Conservation (phyloP, 2,329 filamentous ascomycete species). For the Paecilomyces niveus region DNA sequence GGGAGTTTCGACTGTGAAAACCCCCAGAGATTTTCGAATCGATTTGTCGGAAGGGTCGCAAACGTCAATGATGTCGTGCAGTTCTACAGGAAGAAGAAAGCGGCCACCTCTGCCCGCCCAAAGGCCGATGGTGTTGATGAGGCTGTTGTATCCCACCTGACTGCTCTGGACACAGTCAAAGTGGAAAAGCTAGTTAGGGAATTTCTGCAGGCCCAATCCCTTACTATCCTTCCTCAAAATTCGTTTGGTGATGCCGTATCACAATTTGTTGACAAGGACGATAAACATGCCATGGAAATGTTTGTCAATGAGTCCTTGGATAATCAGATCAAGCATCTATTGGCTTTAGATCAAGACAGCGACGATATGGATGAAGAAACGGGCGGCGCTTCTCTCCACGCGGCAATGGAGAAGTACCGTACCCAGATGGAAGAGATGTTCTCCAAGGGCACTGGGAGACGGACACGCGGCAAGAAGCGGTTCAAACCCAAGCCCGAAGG, state of each 20-base stretch:
- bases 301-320: constrained; percentile 68
- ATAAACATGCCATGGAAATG: constrained; percentile 82
- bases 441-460: constrained; percentile 55
- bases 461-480: constrained; percentile 44
- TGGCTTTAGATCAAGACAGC: constrained; percentile 54
- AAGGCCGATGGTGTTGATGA: constrained; percentile 52
- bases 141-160: constrained; percentile 53
- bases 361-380: constrained; percentile 63
- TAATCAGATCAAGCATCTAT: constrained; percentile 62
- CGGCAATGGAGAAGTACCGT: constrained; percentile 67
- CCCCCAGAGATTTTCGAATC: constrained; percentile 89
- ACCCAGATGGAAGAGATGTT: constrained; percentile 65
- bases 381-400: constrained; percentile 63
- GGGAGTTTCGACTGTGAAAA: constrained; percentile 88
- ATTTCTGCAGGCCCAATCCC: constrained; percentile 75
- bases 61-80: constrained; percentile 92
- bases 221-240: constrained; percentile 88
- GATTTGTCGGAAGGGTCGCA: constrained; percentile 82
- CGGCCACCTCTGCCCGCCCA: constrained; percentile 35
- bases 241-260: constrained; percentile 88
- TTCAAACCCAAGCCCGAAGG: constrained; percentile 68
- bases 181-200: constrained; percentile 85
- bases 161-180: constrained; percentile 65
- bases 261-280: constrained; percentile 90
- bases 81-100: constrained; percentile 83